A percentile compares a stretch with the other conserved stretches of the same genome.
Evolutionary conservation across 2,329 filamentous ascomycete species (phyloP).

Genomic region (Phaeosphaeriaceae sp.): DNA sequence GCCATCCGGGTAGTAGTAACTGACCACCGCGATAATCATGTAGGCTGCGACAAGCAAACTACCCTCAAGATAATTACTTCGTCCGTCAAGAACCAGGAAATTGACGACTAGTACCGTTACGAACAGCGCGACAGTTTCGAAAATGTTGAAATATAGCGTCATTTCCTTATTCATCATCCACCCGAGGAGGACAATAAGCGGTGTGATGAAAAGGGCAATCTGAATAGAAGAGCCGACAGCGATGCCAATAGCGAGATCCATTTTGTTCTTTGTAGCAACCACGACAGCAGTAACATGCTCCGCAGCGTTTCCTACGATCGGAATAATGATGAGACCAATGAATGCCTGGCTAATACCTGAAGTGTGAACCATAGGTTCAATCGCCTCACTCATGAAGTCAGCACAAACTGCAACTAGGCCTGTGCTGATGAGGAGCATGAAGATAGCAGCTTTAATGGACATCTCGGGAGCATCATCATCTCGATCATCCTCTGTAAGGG

Average conservation of each 20-base stretch:
- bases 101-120: slow-evolving; percentile 85
- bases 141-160: slow-evolving; percentile 66
- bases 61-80: slow-evolving; percentile 83
- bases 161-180: slow-evolving; percentile 79
- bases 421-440: slow-evolving; percentile 62
- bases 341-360: slow-evolving; percentile 73
- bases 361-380: slow-evolving; percentile 68
- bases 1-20: slow-evolving; percentile 58
- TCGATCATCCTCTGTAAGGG: slow-evolving; percentile 27
- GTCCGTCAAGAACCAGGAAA: slow-evolving; percentile 82
- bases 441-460: slow-evolving; percentile 63
- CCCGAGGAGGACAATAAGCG: slow-evolving; percentile 76
- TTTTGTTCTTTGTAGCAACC: slow-evolving; percentile 83
- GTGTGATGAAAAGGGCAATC: slow-evolving; percentile 78
- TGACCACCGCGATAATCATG: slow-evolving; percentile 71
- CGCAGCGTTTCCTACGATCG: slow-evolving; percentile 83
- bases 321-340: slow-evolving; percentile 78
- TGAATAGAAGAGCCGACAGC: slow-evolving; percentile 82
- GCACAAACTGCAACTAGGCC: slow-evolving; percentile 66
- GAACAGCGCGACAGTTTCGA: slow-evolving; percentile 74
- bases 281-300: slow-evolving; percentile 83
- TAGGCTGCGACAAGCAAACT: slow-evolving; percentile 78
- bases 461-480: slow-evolving; percentile 51
- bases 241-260: slow-evolving; percentile 82
- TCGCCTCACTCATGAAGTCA: slow-evolving; percentile 78